These are phyloP conservation scores for Aspergillus amoenus DNA, from an alignment of 2,329 filamentous ascomycete genomes.

Conservation along the genomic window DNA sequence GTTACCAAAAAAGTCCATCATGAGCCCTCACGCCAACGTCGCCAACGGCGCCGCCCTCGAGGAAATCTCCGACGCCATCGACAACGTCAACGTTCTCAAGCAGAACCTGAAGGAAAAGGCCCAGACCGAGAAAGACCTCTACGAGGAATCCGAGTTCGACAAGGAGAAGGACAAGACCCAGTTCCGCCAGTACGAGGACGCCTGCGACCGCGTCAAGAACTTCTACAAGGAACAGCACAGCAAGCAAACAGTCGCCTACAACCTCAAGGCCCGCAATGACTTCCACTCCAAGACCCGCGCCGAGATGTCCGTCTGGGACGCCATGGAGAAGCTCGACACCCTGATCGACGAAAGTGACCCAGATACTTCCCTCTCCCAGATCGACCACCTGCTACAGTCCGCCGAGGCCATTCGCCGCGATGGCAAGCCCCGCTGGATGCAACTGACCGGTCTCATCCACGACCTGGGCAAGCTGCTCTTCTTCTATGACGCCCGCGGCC, in stretches of 20 bases:
- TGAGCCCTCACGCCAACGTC: conserved; percentile 49
- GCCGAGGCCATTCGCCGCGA: conserved; percentile 88
- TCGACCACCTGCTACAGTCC: conserved; percentile 84
- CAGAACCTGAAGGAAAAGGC: conserved; percentile 49
- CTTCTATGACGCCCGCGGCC: conserved; percentile 71
- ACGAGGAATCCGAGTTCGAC: conserved; percentile 67
- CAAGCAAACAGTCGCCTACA: conserved; percentile 66
- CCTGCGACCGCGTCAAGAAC: conserved; percentile 79
- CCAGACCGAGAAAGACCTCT: conserved; percentile 39
- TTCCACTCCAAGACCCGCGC: conserved; percentile 68
- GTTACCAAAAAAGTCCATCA: conserved; percentile 13
- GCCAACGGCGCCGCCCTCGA: conserved; percentile 57
- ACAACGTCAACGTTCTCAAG: conserved; percentile 61
- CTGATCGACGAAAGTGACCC: conserved; percentile 90
- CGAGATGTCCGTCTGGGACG: conserved; percentile 84
- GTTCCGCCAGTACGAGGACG: conserved; percentile 80
- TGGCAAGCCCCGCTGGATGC: conserved; percentile 51
- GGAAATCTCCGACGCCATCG: conserved; percentile 59
- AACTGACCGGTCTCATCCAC: conserved; percentile 49
- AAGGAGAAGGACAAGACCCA: conserved; percentile 73
- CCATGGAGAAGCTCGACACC: conserved; percentile 89
- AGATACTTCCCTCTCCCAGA: conserved; percentile 82
- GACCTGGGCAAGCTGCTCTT: conserved; percentile 48
- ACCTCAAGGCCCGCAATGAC: conserved; percentile 72
- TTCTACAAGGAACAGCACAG: conserved; percentile 75